Conservation (phyloP, 441 rosid species). For the Macaranga tanarius region DNA sequence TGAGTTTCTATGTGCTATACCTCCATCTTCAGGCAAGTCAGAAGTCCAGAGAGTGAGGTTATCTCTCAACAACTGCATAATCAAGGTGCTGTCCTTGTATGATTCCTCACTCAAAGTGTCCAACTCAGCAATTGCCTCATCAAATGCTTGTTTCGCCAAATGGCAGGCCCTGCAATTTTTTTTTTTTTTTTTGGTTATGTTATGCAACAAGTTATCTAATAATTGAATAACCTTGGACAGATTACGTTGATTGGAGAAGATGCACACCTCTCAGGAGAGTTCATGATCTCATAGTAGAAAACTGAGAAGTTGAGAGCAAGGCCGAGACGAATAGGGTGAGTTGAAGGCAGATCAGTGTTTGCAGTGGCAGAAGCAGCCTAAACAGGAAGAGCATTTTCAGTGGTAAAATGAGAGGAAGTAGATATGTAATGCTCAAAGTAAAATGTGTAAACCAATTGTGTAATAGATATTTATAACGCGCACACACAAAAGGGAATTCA, state of each 20-base stretch:
- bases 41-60: constrained; percentile 99
- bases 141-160: constrained; percentile 99
- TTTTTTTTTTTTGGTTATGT: neutral
- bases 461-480: no score
- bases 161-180: constrained; percentile 82
- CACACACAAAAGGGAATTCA: neutral
- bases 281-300: constrained; percentile 97
- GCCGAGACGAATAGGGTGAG: constrained; percentile 98
- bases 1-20: constrained; percentile 30
- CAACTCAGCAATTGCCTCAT: constrained; percentile 95
- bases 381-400: neutral
- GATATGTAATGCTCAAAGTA: neutral
- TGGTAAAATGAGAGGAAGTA: neutral
- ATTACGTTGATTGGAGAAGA: neutral
- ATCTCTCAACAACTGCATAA: constrained; percentile 97
- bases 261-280: constrained; percentile 86
- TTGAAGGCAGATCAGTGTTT: constrained; percentile 86
- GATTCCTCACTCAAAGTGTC: constrained; percentile 98
- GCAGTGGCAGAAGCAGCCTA: constrained; percentile 92
- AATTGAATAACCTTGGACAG: neutral
- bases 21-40: constrained; percentile 99
- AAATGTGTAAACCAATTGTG: no score
- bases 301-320: constrained; percentile 99
- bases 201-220: neutral
- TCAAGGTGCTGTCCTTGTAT: constrained; percentile 96